Base-by-base conservation (phyloP, 495 filamentous ascomycete species). In the Amniculicola lignicola region DNA sequence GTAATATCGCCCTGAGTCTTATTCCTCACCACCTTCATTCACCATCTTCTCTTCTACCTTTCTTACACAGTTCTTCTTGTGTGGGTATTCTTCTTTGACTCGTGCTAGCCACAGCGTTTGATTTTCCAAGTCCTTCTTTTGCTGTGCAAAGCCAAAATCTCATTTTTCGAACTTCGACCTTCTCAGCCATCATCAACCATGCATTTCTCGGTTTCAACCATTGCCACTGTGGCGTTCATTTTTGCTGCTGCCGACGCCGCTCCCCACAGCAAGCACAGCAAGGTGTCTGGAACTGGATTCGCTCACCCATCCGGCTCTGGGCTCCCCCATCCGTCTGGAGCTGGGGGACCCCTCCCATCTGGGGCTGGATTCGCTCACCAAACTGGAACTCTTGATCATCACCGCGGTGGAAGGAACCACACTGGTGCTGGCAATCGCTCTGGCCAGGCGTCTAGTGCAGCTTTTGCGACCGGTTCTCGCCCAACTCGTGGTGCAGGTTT, bases 101-200 rank as follows among this genome's bases (percentile, higher is more conserved):
- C 15, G 47, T 51, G 47, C 47, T 51, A 51, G 47, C 27, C 47
- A 51, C 47, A 51, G 3, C 12, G 7, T 40, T 51, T 51, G 11
- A 27, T 28, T 27, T 51, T 7, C 21, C 15, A 7, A 11, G 21
- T 35, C 39, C 25, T 45, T 45, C 51, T 35, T 35, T 44, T 45
- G 40, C 51, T 43, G 38, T 45, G 51, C 51, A 54, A 45, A 44
- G 15, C 23, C 15, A 9, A 40, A 22, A 41, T 15, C 16, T 9
- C 38, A 22, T 45, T 22, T 44, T 23, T 24, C 23, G 35, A 12
- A 43, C n/a, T 43, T 33, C 7, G n/a, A 33, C 29, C 29, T n/a
- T 33, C n/a, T n/a, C 29, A 33, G 7, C 29, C n/a, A 7, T 33
- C 29, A 33, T 33, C 31, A 23, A 24, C 33, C 33, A 51, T 51